A percentile compares a stretch with the other conserved stretches of the same genome.
phyloP scores from a whole-genome alignment of 2,329 filamentous ascomycete species.

The Tolypocladium album region DNA sequence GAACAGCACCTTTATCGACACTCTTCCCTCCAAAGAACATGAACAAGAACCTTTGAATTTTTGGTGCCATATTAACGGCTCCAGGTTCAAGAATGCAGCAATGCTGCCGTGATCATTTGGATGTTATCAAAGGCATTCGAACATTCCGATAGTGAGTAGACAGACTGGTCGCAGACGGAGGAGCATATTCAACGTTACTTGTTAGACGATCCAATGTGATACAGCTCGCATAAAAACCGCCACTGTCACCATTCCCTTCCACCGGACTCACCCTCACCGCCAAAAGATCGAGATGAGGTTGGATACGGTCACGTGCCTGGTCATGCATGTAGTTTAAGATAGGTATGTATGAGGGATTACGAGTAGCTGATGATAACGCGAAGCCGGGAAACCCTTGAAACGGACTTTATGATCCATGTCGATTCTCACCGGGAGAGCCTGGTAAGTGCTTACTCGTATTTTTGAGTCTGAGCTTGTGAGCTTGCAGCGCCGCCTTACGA shows the following conservation, averaged over 20 bases:
- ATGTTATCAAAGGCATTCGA: neutral
- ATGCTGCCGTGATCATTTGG: neutral
- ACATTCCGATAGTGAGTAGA: neutral
- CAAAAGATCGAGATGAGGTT: neutral
- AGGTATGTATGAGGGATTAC: too few relatives aligned
- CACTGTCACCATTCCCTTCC: neutral
- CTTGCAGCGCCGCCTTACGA: neutral
- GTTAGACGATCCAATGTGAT: neutral
- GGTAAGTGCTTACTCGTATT: neutral
- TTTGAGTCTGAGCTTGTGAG: neutral
- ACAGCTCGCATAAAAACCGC: neutral
- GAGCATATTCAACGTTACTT: neutral
- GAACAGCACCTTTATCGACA: too few relatives aligned
- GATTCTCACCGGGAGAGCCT: neutral
- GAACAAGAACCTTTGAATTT: rapidly evolving
- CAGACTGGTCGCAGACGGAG: neutral
- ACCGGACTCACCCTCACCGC: neutral
- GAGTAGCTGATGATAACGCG: neutral
- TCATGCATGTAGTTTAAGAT: neutral
- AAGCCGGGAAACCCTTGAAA: neutral
- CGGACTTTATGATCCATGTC: neutral
- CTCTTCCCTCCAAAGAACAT: neutral
- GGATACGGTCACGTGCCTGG: neutral
- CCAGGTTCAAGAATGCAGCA: neutral
- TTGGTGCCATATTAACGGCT: neutral